These are phyloP conservation scores for Vararia minispora DNA, from an alignment of 768 basidiomycete species.

Conservation along the genomic window DNA sequence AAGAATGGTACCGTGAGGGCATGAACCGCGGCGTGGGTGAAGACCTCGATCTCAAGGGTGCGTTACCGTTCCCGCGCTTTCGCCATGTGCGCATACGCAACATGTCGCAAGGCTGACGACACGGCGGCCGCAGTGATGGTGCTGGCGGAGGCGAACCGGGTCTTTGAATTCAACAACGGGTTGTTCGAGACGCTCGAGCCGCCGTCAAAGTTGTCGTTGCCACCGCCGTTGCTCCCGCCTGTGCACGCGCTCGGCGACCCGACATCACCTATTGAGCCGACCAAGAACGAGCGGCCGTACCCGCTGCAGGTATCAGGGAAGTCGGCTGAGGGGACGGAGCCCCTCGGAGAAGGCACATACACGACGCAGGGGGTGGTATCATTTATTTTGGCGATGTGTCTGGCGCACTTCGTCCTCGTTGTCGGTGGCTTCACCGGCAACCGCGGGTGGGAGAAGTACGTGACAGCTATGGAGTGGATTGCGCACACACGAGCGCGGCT, in stretches of 20 bases:
- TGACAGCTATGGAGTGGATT: constrained; percentile 14
- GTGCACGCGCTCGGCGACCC: constrained; percentile 11
- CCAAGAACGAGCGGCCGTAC: neutral
- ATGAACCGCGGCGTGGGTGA: constrained; percentile 27
- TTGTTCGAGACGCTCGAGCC: constrained; percentile 19
- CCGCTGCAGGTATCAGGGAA: neutral
- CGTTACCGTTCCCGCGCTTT: neutral
- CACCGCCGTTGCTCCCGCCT: constrained; percentile 5
- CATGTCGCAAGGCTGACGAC: too few species aligned
- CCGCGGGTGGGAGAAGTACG: constrained; percentile 15
- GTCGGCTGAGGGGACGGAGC: constrained; percentile 1
- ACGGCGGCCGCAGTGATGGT: constrained; percentile 12
- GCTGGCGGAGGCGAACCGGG: constrained; percentile 22
- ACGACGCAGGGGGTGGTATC: constrained; percentile 15
- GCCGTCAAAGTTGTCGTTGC: constrained; percentile 5
- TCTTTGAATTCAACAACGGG: constrained; percentile 23
- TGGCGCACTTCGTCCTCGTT: constrained; percentile 20
- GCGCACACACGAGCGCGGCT: too few species aligned
- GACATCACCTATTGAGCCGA: constrained; percentile 1
- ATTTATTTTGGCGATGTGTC: constrained; percentile 20
- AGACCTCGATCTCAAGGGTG: constrained; percentile 22
- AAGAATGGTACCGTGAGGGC: constrained; percentile 53
- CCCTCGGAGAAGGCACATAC: constrained; percentile 8
- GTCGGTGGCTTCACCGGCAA: constrained; percentile 20
- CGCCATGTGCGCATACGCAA: neutral